Percentiles rank a stretch among this genome's conserved stretches.
Conservation (phyloP, 257 asterid genomes). For the Penstemon barbatus region DNA sequence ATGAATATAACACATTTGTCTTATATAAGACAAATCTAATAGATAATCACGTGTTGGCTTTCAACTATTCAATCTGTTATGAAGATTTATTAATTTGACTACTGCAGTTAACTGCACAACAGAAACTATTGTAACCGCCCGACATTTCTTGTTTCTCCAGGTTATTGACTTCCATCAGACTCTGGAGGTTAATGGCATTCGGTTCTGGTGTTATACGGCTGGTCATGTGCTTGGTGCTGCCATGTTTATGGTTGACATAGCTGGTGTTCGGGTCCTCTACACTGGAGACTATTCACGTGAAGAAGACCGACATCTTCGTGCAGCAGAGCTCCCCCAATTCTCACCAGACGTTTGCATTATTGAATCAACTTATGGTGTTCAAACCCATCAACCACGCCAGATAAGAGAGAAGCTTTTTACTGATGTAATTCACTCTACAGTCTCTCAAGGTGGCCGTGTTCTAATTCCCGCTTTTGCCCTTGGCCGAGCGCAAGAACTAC, state of each 20-base stretch:
- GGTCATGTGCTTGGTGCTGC: slow-evolving; percentile 99
- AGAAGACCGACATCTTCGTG: slow-evolving; percentile 96
- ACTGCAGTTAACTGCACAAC: too few relatives aligned
- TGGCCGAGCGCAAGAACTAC: slow-evolving; percentile 97
- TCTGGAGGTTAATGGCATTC: slow-evolving; percentile 85
- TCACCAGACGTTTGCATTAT: slow-evolving; percentile 95
- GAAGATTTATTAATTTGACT: too few relatives aligned
- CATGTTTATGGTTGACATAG: slow-evolving; percentile 99
- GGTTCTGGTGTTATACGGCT: slow-evolving; percentile 99
- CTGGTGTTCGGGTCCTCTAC: slow-evolving; percentile 94
- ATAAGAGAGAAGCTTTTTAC: slow-evolving; percentile 88
- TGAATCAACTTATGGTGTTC: slow-evolving; percentile 96
- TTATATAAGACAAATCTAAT: too few relatives aligned
- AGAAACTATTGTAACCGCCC: background rate
- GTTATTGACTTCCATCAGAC: slow-evolving; percentile 99
- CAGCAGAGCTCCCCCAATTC: slow-evolving; percentile 93
- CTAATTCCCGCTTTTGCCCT: slow-evolving; percentile 93
- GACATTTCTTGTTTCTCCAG: slow-evolving; percentile 38
- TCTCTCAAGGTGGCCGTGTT: slow-evolving; percentile 93
- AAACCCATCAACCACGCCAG: slow-evolving; percentile 81
- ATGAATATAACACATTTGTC: background rate
- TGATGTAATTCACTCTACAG: slow-evolving; percentile 74
- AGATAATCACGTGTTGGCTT: too few relatives aligned
- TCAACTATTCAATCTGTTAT: too few relatives aligned
- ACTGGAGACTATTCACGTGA: slow-evolving; percentile 98